Conservation (phyloP, 2,329 filamentous ascomycete genomes). For the Spiromastix sp. region DNA sequence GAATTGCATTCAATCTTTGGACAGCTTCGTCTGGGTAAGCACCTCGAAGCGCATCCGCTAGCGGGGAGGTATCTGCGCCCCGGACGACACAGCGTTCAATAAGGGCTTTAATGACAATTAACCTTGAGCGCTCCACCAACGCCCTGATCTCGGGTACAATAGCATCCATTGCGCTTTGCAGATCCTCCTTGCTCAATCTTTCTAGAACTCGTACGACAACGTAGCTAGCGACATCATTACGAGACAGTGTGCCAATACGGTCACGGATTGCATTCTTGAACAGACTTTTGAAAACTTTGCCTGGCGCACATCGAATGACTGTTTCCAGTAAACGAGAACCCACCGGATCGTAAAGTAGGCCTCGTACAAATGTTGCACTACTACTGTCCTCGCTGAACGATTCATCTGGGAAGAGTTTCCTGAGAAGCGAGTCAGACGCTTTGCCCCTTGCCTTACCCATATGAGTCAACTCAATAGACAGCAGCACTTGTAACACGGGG, state of each 20-base stretch:
- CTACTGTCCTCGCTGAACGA: constrained; percentile 63
- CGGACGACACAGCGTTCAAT: constrained; percentile 74
- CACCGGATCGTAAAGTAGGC: constrained; percentile 79
- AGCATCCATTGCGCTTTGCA: constrained; percentile 60
- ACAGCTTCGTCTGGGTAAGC: constrained; percentile 43
- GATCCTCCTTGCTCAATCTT: constrained; percentile 75
- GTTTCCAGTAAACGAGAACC: constrained; percentile 85
- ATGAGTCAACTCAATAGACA: constrained; percentile 73
- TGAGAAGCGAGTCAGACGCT: constrained; percentile 59
- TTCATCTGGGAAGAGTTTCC: constrained; percentile 68
- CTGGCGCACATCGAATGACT: constrained; percentile 68
- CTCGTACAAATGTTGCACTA: constrained; percentile 70
- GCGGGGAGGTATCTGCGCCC: constrained; percentile 44
- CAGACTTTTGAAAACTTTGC: constrained; percentile 81
- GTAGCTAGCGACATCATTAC: constrained; percentile 85
- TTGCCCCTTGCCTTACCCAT: constrained; percentile 58
- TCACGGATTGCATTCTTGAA: constrained; percentile 71
- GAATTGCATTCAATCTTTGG: constrained; percentile 48
- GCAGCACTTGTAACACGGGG: constrained; percentile 78
- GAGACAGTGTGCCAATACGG: constrained; percentile 67
- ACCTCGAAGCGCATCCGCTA: constrained; percentile 48
- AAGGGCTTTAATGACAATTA: constrained; percentile 67
- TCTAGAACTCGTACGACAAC: constrained; percentile 75
- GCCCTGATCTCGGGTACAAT: constrained; percentile 63
- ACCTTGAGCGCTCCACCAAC: constrained; percentile 64